phyloP scores from a whole-genome alignment of 2,329 filamentous ascomycete genomes.

The Colletotrichum tanaceti region DNA sequence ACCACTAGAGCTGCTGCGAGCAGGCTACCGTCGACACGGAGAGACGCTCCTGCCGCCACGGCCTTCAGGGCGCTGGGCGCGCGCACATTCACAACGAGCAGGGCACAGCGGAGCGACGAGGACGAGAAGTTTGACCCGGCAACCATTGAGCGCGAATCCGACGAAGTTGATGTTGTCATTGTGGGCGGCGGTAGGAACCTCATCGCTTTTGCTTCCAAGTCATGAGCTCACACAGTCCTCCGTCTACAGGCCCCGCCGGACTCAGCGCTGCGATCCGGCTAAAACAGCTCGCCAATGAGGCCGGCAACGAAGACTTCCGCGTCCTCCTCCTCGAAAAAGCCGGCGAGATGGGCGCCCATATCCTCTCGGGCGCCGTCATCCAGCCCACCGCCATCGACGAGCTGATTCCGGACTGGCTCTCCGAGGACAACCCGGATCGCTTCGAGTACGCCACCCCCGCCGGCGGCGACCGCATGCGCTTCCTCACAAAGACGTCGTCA shows the following conservation, averaged over 20 bases:
- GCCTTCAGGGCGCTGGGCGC: slow-evolving; percentile 28
- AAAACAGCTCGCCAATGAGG: slow-evolving; percentile 94
- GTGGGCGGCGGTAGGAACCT: slow-evolving; percentile 78
- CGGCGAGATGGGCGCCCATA: slow-evolving; percentile 93
- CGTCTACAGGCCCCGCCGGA: slow-evolving; percentile 78
- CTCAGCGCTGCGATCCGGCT: slow-evolving; percentile 92
- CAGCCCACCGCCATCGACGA: slow-evolving; percentile 90
- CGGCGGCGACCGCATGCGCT: slow-evolving; percentile 88
- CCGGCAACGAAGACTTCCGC: slow-evolving; percentile 94
- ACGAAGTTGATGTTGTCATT: slow-evolving; percentile 96
- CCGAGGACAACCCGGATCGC: slow-evolving; percentile 85
- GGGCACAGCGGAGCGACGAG: slow-evolving; percentile 42
- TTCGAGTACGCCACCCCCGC: slow-evolving; percentile 91
- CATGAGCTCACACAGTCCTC: neutral
- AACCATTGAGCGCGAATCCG: slow-evolving; percentile 84
- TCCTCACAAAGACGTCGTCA: slow-evolving; percentile 83
- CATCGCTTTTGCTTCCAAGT: neutral
- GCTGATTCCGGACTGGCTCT: slow-evolving; percentile 92
- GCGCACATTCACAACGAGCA: slow-evolving; percentile 39
- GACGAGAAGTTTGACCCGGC: slow-evolving; percentile 73
- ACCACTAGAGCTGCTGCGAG: slow-evolving; percentile 3
- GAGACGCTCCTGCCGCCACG: slow-evolving; percentile 12
- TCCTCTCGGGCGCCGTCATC: slow-evolving; percentile 94
- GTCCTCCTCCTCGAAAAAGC: slow-evolving; percentile 95
- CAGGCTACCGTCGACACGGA: slow-evolving; percentile 15